Conservation (phyloP, 148 eudicot genomes). For the Camellia granthamiana region DNA sequence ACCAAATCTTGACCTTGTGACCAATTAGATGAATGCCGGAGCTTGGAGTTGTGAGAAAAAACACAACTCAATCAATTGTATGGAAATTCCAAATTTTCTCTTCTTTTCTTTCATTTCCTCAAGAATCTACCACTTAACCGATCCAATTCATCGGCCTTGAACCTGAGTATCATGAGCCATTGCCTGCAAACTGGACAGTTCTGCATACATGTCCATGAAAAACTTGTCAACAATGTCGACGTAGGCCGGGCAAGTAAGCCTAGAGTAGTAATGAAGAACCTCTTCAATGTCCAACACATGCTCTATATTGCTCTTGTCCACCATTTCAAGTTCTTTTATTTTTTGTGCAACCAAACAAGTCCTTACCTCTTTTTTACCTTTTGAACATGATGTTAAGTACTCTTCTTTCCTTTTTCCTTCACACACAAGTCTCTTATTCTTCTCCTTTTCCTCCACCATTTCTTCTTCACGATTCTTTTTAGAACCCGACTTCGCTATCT, state of each 20-base stretch:
- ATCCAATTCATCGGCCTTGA: background rate
- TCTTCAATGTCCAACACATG: slow-evolving; percentile 58
- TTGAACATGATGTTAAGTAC: background rate
- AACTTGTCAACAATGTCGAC: slow-evolving; percentile 62
- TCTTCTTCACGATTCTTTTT: background rate
- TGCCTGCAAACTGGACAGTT: slow-evolving; percentile 26
- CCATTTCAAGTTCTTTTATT: slow-evolving; percentile 52
- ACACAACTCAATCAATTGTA: background rate
- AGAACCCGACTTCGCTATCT: background rate
- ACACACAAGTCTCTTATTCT: slow-evolving; percentile 17
- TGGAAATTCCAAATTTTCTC: background rate
- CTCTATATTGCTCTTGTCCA: slow-evolving; percentile 40
- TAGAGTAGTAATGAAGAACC: slow-evolving; percentile 55
- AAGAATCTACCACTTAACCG: background rate
- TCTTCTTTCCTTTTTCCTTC: slow-evolving; percentile 14
- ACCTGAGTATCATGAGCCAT: background rate
- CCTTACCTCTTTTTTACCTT: slow-evolving; percentile 13
- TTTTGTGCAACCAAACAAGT: slow-evolving; percentile 33
- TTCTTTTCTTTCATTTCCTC: background rate
- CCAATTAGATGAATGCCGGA: background rate
- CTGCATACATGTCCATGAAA: slow-evolving; percentile 47
- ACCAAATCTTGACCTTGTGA: background rate
- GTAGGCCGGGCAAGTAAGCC: slow-evolving; percentile 52
- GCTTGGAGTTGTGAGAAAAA: background rate
- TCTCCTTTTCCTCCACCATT: slow-evolving; percentile 2